Base-by-base conservation (phyloP, 768 basidiomycete genomes). In the Collybia sordida region DNA sequence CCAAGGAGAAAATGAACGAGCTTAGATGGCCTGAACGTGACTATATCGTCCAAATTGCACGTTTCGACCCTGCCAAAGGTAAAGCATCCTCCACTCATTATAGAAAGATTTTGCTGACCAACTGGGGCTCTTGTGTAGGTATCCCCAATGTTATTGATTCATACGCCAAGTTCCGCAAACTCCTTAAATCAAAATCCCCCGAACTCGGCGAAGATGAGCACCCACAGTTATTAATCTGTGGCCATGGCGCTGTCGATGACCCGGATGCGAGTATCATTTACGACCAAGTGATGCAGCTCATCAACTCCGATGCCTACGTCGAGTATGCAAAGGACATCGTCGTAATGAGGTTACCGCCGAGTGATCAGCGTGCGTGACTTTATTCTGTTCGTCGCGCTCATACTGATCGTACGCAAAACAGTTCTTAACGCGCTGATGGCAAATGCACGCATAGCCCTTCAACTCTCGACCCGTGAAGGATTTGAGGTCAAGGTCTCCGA, bases 401-500 rank as follows among this genome's bases (percentile, higher is more conserved):
- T 46, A 12, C 4, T 36, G 11, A 37, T 31, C 23, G 2, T 45
- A 54, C 18, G 23, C 37, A 51, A 59, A 39, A 43, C 60, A 85
- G 88, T 96, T 44, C 77, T 98, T 51, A 93, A 96, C 57, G 86
- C 88, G 7, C 78, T 97, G 58, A 81, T 97, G 81, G 85, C 88
- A 45, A 95, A 94, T 57, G 80, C 90, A 39, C 86, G 90, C 73
- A 86, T 95, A 50, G 93, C 90, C 3, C 80, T 93, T 42, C 95
- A 98, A 67, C 83, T 98, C 39, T 93, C 91, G 45, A 87, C 89
- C 39, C 87, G 93, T 50, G 95, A 98, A 72, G 95, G 95, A 23
- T 98, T 97, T 71, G 95, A 98, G 64, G 92, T 98, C 70, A 98
- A 98, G 68, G 93, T 95, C 43, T 93, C 92, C 41, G 92, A 96